Evolutionary conservation across 345 rosid species (phyloP).

Genomic region (Rubroshorea leprosula): DNA sequence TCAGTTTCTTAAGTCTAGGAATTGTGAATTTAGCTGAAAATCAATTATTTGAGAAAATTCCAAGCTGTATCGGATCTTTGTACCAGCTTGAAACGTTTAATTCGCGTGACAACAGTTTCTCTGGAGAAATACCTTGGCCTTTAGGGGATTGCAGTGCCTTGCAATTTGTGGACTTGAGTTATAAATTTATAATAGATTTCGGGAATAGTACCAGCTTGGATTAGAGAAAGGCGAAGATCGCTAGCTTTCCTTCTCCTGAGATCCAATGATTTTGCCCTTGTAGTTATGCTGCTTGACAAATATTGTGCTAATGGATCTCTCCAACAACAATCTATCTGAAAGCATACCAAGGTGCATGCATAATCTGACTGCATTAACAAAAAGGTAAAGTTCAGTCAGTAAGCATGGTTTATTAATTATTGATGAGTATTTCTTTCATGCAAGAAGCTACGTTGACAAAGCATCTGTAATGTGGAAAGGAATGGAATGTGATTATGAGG

Average conservation of each 20-base stretch:
- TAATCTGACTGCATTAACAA: neutral
- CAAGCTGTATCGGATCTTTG: neutral
- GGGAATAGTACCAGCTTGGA: neutral
- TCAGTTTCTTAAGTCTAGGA: neutral
- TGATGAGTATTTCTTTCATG: no score
- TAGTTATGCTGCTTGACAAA: neutral
- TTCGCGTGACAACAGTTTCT: constrained; percentile 1
- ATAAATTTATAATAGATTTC: neutral
- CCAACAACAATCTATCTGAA: neutral
- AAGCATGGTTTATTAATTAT: no score
- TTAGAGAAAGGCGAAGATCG: neutral
- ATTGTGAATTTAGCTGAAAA: neutral
- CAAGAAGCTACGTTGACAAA: no score
- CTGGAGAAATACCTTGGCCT: neutral
- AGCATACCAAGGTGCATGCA: neutral
- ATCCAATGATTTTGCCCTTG: neutral
- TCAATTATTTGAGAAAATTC: neutral
- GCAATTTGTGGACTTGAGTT: neutral
- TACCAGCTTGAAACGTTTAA: neutral
- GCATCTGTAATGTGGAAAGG: no score
- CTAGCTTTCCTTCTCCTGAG: neutral
- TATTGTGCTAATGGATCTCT: neutral
- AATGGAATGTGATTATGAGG: no score
- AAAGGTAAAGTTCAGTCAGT: neutral
- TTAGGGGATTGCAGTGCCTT: neutral